Evolutionary conservation across 352 stramenopile genomes (phyloP), one percentile per base, ranked within the genome.

Genomic region (Discostella stelligera): DNA sequence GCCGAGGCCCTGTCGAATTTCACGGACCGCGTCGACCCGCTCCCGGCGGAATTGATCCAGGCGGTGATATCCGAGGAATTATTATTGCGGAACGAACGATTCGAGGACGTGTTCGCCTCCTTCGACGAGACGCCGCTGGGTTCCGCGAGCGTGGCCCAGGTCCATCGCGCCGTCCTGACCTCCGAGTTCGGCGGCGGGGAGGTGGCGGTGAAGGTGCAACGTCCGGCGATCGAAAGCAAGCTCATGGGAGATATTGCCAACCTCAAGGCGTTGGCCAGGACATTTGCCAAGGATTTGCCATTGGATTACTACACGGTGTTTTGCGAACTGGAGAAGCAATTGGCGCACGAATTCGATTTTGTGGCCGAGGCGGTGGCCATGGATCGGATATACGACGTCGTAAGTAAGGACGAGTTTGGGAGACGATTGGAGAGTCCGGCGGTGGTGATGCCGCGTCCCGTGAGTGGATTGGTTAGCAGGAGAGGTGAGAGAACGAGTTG

Each of bases 231-330:
- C 60, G 89, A 94, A 76, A 85, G 68, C 0, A 95, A 94, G 72
- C 74, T 95, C 7, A 81, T 94, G 65, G 89, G 87, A 23, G 92
- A 96, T 72, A 89, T 96, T 74, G 83, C 80, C 20, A 94, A 96
- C 66, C 69, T 95, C 0, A 95, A 94, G 50, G 69, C 80, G 2
- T 74, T 95, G 18, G 76, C 88, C 18, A 93, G 94, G 69, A 77
- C 82, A 10, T 89, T 95, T 52, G 55, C 70, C 20, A 83, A 94
- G 71, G 48, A 72, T 6, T 66, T 95, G 11, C 91, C 91, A 21
- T 82, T 95, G 18, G 92, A 95, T 77, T 95, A 95, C 73, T 95
- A 95, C 76, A 90, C 87, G 20, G 91, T 95, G n/a, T 94, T 95
- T 82, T 72, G 52, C 48, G 89, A 94, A 64, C 74, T 95, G 58